A percentile compares a stretch with the other conserved stretches of the same genome.
These are phyloP conservation scores for Colletotrichum aenigma DNA, from an alignment of 2,329 filamentous ascomycete species.

Conservation along the genomic window DNA sequence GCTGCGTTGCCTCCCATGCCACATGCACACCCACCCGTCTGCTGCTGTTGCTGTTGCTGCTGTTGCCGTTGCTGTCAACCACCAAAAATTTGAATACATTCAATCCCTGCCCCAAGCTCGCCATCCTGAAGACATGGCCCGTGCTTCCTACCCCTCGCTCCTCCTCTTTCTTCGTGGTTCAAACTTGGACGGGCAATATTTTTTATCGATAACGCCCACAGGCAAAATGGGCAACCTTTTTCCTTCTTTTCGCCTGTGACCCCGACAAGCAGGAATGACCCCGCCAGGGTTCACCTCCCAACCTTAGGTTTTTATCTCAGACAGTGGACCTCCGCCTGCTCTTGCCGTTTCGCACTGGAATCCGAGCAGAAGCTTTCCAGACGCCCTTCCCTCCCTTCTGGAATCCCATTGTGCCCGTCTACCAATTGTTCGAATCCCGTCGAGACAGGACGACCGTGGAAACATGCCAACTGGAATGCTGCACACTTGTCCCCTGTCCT, in stretches of 20 bases:
- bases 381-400: not conserved
- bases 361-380: not conserved
- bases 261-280: not conserved
- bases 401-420: not conserved
- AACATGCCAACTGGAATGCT: not conserved
- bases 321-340: not conserved
- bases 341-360: not conserved
- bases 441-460: not conserved
- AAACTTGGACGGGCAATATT: not conserved
- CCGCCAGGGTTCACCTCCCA: not conserved
- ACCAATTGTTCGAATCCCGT: not conserved
- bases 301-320: not conserved
- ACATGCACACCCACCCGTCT: not conserved
- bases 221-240: not conserved
- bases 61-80: not conserved
- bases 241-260: not conserved
- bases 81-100: not conserved
- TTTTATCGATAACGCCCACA: not conserved
- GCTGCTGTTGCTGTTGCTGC: not conserved
- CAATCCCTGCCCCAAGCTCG: not conserved
- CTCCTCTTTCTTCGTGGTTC: not conserved
- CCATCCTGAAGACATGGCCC: not conserved
- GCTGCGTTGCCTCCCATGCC: not conserved
- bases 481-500: not conserved
- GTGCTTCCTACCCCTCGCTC: not conserved